These are phyloP conservation scores for Lasiodiplodia sp. DNA, from an alignment of 2,329 filamentous ascomycete species.

Conservation along the genomic window DNA sequence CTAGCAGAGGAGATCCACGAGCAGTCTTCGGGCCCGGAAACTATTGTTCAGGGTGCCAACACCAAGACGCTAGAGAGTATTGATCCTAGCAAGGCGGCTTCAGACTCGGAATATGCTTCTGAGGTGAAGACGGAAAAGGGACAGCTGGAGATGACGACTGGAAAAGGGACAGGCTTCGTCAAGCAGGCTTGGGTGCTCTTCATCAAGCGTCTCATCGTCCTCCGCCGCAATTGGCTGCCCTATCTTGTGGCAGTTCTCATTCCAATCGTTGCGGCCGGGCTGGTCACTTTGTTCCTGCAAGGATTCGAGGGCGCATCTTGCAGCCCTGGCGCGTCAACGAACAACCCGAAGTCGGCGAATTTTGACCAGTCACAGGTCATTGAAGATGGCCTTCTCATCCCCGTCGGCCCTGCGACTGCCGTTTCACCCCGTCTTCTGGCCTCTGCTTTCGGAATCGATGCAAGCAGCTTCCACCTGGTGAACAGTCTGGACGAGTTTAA, in stretches of 20 bases:
- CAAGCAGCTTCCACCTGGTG: conserved; percentile 58
- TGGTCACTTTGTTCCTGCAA: conserved; percentile 79
- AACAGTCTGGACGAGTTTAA: conserved; percentile 74
- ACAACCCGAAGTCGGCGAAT: conserved; percentile 39
- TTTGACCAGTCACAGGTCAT: conserved; percentile 35
- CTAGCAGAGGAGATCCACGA: conserved; percentile 76
- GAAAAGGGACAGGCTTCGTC: conserved; percentile 71
- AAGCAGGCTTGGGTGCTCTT: conserved; percentile 79
- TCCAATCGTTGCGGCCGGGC: conserved; percentile 78
- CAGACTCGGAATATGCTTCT: conserved; percentile 41
- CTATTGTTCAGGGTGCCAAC: conserved; percentile 35
- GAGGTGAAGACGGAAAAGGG: conserved; percentile 39
- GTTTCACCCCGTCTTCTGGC: conserved; percentile 44
- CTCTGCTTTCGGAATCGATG: conserved; percentile 37
- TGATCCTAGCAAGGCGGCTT: conserved; percentile 36
- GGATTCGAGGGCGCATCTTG: conserved; percentile 60
- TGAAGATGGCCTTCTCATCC: conserved; percentile 41
- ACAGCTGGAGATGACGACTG: conserved; percentile 65
- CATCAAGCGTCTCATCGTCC: conserved; percentile 76
- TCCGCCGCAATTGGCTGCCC: conserved; percentile 79
- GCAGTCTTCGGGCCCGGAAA: conserved; percentile 33
- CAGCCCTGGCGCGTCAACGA: conserved; percentile 49
- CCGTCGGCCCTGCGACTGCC: conserved; percentile 48
- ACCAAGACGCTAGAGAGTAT: conserved; percentile 21
- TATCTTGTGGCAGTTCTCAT: conserved; percentile 78